These are phyloP conservation scores for Penicillium sclerotigenum DNA, from an alignment of 2,329 filamentous ascomycete species.

Conservation along the genomic window DNA sequence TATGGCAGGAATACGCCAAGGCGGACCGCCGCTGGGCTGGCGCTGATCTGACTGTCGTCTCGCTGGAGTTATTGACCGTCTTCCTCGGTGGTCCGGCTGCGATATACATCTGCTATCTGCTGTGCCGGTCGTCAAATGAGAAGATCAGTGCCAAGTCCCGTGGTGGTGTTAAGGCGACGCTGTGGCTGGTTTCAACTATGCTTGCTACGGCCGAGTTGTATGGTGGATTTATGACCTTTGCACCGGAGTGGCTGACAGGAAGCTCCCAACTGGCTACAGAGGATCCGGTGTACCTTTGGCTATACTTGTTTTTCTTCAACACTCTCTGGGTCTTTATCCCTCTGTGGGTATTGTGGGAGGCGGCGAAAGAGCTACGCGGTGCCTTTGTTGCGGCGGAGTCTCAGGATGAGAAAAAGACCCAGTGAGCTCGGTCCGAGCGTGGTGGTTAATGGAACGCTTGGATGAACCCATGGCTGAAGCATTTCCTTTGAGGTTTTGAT, in stretches of 20 bases:
- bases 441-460: not conserved
- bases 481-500: not conserved
- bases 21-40: slow-evolving; percentile 61
- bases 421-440: slow-evolving; percentile 9
- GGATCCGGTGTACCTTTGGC: slow-evolving; percentile 61
- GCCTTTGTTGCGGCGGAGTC: slow-evolving; percentile 36
- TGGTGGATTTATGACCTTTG: slow-evolving; percentile 63
- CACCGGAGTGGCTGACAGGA: slow-evolving; percentile 62
- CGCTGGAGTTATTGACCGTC: slow-evolving; percentile 60
- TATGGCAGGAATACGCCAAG: slow-evolving; percentile 67
- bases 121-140: slow-evolving; percentile 36
- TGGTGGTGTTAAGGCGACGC: slow-evolving; percentile 32
- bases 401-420: slow-evolving; percentile 18
- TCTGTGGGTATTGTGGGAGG: slow-evolving; percentile 55
- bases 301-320: slow-evolving; percentile 65
- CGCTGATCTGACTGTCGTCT: slow-evolving; percentile 57
- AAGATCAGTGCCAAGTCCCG: slow-evolving; percentile 16
- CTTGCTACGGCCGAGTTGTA: slow-evolving; percentile 64
- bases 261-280: slow-evolving; percentile 56
- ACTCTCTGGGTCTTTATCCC: slow-evolving; percentile 61
- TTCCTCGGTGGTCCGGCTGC: slow-evolving; percentile 58
- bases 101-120: slow-evolving; percentile 54
- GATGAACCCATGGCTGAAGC: not conserved
- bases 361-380: slow-evolving; percentile 44
- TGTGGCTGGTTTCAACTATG: slow-evolving; percentile 57